phyloP scores from a whole-genome alignment of 2,329 filamentous ascomycete genomes.

The Aaosphaeria arxii region DNA sequence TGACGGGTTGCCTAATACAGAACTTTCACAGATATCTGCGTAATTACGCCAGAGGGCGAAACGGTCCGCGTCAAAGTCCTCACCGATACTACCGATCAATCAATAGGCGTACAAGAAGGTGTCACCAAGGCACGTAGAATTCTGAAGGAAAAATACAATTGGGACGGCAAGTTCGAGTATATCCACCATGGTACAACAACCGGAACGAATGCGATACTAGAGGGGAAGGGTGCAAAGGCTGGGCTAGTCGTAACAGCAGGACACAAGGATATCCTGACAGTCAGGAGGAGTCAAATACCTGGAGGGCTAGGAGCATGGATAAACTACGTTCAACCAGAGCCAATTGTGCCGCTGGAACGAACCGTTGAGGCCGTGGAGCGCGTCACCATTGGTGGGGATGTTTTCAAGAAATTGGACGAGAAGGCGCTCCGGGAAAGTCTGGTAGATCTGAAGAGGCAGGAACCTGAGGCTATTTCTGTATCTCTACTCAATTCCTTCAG shows the following conservation, averaged over 20 bases:
- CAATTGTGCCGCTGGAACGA: slow-evolving; percentile 48
- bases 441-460: slow-evolving; percentile 37
- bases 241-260: slow-evolving; percentile 48
- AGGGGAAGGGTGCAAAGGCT: slow-evolving; percentile 49
- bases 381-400: slow-evolving; percentile 42
- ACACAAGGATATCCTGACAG: slow-evolving; percentile 49
- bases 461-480: slow-evolving; percentile 46
- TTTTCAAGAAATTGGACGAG: slow-evolving; percentile 41
- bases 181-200: slow-evolving; percentile 52
- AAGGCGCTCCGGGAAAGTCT: slow-evolving; percentile 38
- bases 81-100: slow-evolving; percentile 47
- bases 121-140: slow-evolving; percentile 42
- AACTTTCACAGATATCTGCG: slow-evolving; percentile 50
- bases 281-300: slow-evolving; percentile 50
- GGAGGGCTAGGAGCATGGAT: slow-evolving; percentile 52
- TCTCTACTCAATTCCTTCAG: slow-evolving; percentile 49
- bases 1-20: slow-evolving; percentile 12
- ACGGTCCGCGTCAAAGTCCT: slow-evolving; percentile 47
- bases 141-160: slow-evolving; percentile 38
- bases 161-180: slow-evolving; percentile 47
- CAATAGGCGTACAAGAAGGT: slow-evolving; percentile 46
- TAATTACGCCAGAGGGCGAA: slow-evolving; percentile 45
- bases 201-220: slow-evolving; percentile 50
- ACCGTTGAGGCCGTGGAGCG: slow-evolving; percentile 47
- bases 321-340: slow-evolving; percentile 46